Evolutionary conservation across 805 yeast genomes (phyloP).

Genomic region (Nakazawaea ishiwadae): DNA sequence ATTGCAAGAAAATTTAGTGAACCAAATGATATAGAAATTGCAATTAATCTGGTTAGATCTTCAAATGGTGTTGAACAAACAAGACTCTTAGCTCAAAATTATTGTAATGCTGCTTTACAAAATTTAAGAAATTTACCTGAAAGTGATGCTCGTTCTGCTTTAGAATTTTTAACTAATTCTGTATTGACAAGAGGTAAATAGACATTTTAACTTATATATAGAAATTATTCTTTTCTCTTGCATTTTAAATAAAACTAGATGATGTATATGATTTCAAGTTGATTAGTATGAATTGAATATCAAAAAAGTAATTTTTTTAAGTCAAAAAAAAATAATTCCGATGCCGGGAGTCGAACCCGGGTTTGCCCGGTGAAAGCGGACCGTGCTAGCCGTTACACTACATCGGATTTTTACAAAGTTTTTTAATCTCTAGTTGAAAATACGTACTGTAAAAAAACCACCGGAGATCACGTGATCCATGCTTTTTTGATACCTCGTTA

Average conservation of each 20-base stretch:
- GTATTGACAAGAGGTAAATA: conserved; percentile 77
- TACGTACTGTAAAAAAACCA: too few relatives aligned
- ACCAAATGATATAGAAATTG: conserved; percentile 82
- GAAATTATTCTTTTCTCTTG: too few relatives aligned
- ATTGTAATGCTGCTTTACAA: conserved; percentile 68
- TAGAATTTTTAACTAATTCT: conserved; percentile 78
- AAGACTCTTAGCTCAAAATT: conserved; percentile 67
- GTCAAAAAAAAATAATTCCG: conserved; percentile 44
- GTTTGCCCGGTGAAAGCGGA: conserved; percentile 81
- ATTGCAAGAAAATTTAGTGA: conserved; percentile 78
- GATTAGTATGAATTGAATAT: too few relatives aligned
- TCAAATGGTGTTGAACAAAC: conserved; percentile 78
- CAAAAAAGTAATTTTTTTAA: too few relatives aligned
- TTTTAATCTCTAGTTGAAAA: too few relatives aligned
- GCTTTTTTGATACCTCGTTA: too few relatives aligned
- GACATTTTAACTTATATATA: conserved; percentile 5
- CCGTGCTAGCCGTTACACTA: conserved; percentile 83
- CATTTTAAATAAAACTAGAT: too few relatives aligned
- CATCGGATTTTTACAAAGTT: conserved; percentile 45
- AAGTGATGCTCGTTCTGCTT: conserved; percentile 83
- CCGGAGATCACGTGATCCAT: too few relatives aligned
- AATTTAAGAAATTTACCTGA: conserved; percentile 77
- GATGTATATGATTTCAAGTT: too few relatives aligned
- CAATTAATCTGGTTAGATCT: conserved; percentile 66
- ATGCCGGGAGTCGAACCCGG: conserved; percentile 88